Base-by-base conservation (phyloP, 495 filamentous ascomycete species). In the Podospora pseudopauciseta region DNA sequence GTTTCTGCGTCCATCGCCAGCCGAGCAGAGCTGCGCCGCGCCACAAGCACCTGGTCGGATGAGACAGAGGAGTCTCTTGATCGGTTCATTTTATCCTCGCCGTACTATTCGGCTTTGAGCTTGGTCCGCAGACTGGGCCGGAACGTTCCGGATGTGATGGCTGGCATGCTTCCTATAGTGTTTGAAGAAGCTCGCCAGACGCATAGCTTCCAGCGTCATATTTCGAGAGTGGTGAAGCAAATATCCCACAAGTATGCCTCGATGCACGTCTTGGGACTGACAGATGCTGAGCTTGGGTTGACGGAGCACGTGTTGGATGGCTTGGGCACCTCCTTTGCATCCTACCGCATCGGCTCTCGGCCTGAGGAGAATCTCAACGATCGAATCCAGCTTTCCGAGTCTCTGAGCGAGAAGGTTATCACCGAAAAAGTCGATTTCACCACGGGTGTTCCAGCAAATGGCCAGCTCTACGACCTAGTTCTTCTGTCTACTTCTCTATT, bases 201-300 rank as follows among this genome's bases (percentile, higher is more conserved):
- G 18, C 59, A 66, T 3, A 63, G 28, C 4, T 80, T 79, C 59
- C 75, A 79, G 53, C 66, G 66, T 5, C 77, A 81, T 30, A 32
- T 83, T 4, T 74, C 77, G 15, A 74, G 78, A 2, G 72, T 82
- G 9, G 73, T 74, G 20, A 67, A 68, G 54, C 81, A 84, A 68
- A 79, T 83, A 18, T 69, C 71, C 0, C 81, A 84, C 75, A 75
- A 77, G 49, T 80, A 80, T 32, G 75, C 81, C 6, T 70, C 66
- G 7, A 81, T 82, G 79, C 75, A 78, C n/a, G 77, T 84, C 32
- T 74, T 84, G 11, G 75, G 72, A 0, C 57, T 83, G 9, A 73
- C 74, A 5, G 77, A 74, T 28, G 64, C 71, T 2, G 73, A 76
- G 6, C 11, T 72, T 20, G 72, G 71, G 6, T 59, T 82, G 44